Evolutionary conservation across 805 yeast species (phyloP).

Genomic region (Blastobotrys parvus): DNA sequence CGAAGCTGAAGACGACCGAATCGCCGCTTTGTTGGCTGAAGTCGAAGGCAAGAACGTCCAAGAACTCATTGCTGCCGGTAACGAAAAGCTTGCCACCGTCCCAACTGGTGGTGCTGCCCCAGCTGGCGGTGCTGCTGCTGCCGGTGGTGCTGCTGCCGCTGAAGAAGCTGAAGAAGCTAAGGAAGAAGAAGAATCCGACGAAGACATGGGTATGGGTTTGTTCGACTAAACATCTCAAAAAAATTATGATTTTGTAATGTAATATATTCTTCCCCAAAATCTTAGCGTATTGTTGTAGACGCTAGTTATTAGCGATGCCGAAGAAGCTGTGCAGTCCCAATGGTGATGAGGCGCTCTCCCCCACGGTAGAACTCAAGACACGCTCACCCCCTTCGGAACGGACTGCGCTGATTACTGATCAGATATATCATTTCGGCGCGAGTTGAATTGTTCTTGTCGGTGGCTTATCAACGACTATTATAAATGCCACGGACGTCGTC

Average conservation of each 20-base stretch:
- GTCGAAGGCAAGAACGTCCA: slow-evolving; percentile 88
- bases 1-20: slow-evolving; percentile 86
- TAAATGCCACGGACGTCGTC: too few species aligned
- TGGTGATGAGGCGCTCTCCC: too few species aligned
- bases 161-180: slow-evolving; percentile 66
- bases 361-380: too few species aligned
- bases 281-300: too few species aligned
- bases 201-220: slow-evolving; percentile 52
- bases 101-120: slow-evolving; percentile 98
- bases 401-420: too few species aligned
- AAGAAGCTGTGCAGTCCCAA: too few species aligned
- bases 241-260: background rate
- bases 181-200: slow-evolving; percentile 49
- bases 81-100: slow-evolving; percentile 91
- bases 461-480: too few species aligned
- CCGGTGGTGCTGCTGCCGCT: slow-evolving; percentile 62
- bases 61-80: slow-evolving; percentile 91
- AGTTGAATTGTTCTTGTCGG: too few species aligned
- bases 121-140: slow-evolving; percentile 61
- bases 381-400: too few species aligned
- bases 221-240: slow-evolving; percentile 65
- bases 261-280: too few species aligned
- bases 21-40: slow-evolving; percentile 70
- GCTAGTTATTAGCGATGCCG: too few species aligned
- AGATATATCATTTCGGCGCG: too few species aligned